Base-by-base conservation (phyloP, 148 eudicot genomes). In the Nepenthes gracilis region DNA sequence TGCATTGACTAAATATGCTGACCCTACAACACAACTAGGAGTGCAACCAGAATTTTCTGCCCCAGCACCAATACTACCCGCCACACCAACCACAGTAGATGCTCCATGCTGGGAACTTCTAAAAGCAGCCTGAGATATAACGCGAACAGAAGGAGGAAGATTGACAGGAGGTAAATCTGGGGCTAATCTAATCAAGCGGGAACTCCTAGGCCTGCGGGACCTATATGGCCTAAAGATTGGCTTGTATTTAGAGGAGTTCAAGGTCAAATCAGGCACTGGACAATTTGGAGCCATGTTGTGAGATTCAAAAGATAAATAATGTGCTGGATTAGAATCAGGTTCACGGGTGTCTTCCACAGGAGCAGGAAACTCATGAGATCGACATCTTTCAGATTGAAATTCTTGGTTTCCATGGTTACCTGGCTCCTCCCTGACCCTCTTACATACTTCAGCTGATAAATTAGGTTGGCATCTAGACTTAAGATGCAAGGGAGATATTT, bases 141-240 rank as follows among this genome's bases (percentile, higher is more conserved):
- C 65, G 45, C 96, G 87, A 49, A 84, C 99, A 58, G 95, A 82
- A 55, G 99, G 76, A 52, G 99, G 99, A 68, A 93, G 96, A 78
- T 88, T 88, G 52, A 93, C 89, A 74, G 99, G 99, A 62, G 99
- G 99, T 77, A 93, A 76, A 70, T 80, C 84, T 54, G 99, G 99
- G 50, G 99, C 95, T 77, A 93, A 77, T 67, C 76, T 88, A 51
- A 93, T 95, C 55, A 84, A 64, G 47, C 75, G 83, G 36, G 88
- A 60, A 62, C 12, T 48, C n/a, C 69, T 85, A 47, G 60, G 58
- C 72, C 64, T 79, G 54, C 78, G 87, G 68, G 82, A 72, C 50
- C 69, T 75, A 70, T 82, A 76, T 50, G 75, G 71, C 54, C 69
- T 64, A 36, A 64, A 60, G 59, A 36, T 47, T 47, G 72, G 45